Conservation (phyloP, 202 grass and related monocot genomes). For the Dendrocalamus latiflorus region DNA sequence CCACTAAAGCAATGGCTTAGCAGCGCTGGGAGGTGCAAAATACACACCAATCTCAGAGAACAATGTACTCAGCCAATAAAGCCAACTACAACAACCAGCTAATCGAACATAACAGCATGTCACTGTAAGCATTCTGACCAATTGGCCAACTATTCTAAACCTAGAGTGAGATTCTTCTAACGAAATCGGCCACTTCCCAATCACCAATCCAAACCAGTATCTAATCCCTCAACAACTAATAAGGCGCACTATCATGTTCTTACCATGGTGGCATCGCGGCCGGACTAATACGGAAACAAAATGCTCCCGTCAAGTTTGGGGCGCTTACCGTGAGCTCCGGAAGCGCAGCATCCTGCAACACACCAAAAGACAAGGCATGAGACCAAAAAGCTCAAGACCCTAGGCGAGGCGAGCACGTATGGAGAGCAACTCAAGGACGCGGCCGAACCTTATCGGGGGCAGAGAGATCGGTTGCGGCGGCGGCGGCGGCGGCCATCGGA, state of each 20-base stretch:
- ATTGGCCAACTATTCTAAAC: not conserved
- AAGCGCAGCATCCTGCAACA: constrained; percentile 45
- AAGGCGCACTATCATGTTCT: not conserved
- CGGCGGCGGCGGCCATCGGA: constrained; percentile 47
- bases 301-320: not conserved
- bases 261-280: not conserved
- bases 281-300: not conserved
- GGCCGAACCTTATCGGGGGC: constrained; percentile 33
- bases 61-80: not conserved
- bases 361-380: constrained; percentile 3
- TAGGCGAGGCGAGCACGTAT: not conserved
- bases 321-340: constrained; percentile 68
- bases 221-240: not conserved
- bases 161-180: not conserved
- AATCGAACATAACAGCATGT: not conserved
- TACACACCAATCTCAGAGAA: not conserved
- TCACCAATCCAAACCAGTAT: not conserved
- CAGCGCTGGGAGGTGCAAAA: not conserved
- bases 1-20: not conserved
- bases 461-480: constrained; percentile 32
- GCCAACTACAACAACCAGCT: not conserved
- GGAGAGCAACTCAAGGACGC: not conserved
- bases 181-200: not conserved
- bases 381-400: not conserved
- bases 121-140: not conserved